Base-by-base conservation (phyloP, 148 eudicot species). In the Selenicereus undatus region DNA sequence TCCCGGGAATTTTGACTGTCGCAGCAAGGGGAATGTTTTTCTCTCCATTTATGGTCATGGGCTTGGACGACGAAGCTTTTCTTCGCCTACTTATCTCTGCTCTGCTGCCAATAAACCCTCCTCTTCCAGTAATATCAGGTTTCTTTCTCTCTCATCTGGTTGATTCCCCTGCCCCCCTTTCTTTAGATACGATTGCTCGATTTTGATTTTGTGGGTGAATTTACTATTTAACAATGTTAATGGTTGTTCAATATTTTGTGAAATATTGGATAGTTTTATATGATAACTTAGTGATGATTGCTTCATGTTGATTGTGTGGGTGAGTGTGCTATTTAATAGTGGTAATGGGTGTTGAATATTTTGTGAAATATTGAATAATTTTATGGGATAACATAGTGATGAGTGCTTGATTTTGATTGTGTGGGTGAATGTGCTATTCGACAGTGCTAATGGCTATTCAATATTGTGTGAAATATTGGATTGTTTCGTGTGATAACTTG, bases 91-190 rank as follows among this genome's bases (percentile, higher is more conserved):
- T 70, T 42, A 91, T 80, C 64, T 84, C 51, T 92, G 97, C 80
- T 92, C 89, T 78, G 89, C 97, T 32, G 79, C 95, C 29, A 88
- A 89, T 82, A 87, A 83, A 52, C 76, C 94, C 32, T 64, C 89
- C 10, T 77, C 94, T 39, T 82, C 94, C 10, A 56, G 85, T 71
- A 86, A 89, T 73, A 86, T 90, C 74, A 91, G 95, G 95, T 91
- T 45, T 22, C 1, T 32, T 52, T 77, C 78, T 71, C 35, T 79
- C 20, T 69, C 24, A n/a, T 50, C 56, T 1, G 24, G 66, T 60
- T 60, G 66, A 60, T 60, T 60, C 26, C 29, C 6, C 18, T 10
- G 18, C 13, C 30, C 30, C 50, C 30, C 30, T 24, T 27, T 24
- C 22, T 48, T 48, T 74, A 17, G 11, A 11, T 3, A 35, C 17